Base-by-base conservation (phyloP, 2,329 filamentous ascomycete species). In the Ploettnerulaceae sp. region DNA sequence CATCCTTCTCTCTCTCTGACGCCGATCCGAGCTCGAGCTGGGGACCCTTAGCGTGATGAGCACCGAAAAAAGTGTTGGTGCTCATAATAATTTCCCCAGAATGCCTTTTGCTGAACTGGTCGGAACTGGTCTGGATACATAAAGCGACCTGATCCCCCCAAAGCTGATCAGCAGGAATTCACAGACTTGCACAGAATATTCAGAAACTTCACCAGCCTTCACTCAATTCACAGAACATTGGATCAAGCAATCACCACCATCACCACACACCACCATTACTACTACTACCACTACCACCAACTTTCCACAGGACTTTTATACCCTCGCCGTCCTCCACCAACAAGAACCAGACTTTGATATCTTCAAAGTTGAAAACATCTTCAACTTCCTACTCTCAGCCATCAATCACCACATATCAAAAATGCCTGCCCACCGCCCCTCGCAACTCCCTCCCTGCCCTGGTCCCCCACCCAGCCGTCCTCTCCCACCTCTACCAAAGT, bases 391-490 rank as follows among this genome's bases (percentile, higher is more conserved):
- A 33, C 18, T 26, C 14, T 8, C 14, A 11, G 20, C 28, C 18
- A 40, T 28, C n/a, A n/a, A n/a, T n/a, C n/a, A 48, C 18, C 25
- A 55, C 33, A 47, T 11, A 43, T 51, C 66, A 69, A 65, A 51
- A 77, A n/a, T 79, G 73, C 74, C 76, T 67, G 69, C 75, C 55
- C 75, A 79, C 64, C 59, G 58, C 24, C 79, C 79, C 53, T 80
- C 78, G 58, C 77, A 82, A 62, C 76, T 83, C 56, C 79, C 79
- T 69, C 79, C 79, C 57, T 82, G 79, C 75, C 79, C 79, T 45
- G 79, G 79, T 58, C 79, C 79, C 51, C 79, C 79, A 60, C 79
- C 79, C 54, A 78, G 74, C 67, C 72, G 79, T 45, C 79, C 79
- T 67, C 76, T 82, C 44, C 79, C 79, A 66, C 76, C 79, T 67